These are phyloP conservation scores for Fusarium palustre DNA, from an alignment of 2,329 filamentous ascomycete genomes.

Conservation along the genomic window DNA sequence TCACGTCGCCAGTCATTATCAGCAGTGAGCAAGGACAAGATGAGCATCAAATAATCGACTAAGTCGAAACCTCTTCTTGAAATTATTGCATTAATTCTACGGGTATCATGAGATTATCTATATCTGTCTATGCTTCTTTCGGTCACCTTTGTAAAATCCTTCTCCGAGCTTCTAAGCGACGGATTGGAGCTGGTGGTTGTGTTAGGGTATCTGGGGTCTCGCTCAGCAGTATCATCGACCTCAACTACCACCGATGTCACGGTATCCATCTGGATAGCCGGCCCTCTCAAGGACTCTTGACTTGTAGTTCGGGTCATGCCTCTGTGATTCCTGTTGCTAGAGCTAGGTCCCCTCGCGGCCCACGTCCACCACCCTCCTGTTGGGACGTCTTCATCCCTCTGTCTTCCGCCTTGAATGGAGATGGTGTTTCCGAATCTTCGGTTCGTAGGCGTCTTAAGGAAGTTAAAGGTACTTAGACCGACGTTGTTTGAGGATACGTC, in stretches of 20 bases:
- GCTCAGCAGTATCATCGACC: constrained; percentile 46
- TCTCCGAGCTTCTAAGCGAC: constrained; percentile 47
- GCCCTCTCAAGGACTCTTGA: constrained; percentile 51
- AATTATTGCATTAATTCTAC: neutral
- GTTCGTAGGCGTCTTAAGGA: constrained; percentile 57
- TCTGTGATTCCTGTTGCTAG: constrained; percentile 19
- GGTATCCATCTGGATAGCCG: constrained; percentile 59
- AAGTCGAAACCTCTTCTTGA: neutral
- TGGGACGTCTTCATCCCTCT: constrained; percentile 16
- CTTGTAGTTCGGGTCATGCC: constrained; percentile 45
- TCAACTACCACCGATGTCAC: constrained; percentile 59
- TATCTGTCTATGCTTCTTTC: constrained; percentile 19
- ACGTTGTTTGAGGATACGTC: constrained; percentile 57
- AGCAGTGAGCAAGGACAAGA: neutral
- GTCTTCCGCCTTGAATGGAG: constrained; percentile 51
- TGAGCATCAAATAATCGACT: neutral
- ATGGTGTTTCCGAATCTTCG: constrained; percentile 58
- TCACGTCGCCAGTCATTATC: neutral
- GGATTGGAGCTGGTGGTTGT: constrained; percentile 41
- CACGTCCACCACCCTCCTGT: constrained; percentile 49
- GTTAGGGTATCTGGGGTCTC: constrained; percentile 44
- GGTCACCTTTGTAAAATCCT: constrained; percentile 32
- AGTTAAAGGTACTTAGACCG: constrained; percentile 64
- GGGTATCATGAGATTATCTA: neutral
- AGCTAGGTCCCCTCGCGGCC: constrained; percentile 22